These are phyloP conservation scores for Globisporangium irregulare DNA, from an alignment of 352 stramenopile genomes.

Conservation along the genomic window DNA sequence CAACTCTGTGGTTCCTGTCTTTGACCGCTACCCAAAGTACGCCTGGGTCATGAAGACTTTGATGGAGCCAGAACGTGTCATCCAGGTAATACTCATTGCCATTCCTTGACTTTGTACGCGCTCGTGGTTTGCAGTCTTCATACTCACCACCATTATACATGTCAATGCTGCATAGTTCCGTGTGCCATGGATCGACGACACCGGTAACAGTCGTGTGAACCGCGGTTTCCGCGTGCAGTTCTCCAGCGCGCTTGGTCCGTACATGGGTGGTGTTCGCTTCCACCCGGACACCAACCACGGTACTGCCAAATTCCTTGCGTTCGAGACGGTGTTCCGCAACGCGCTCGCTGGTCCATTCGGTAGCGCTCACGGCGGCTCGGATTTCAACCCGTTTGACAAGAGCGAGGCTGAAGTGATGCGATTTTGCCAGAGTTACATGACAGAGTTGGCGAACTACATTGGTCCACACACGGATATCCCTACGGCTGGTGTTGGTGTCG, in stretches of 20 bases:
- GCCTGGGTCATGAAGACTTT: constrained; percentile 91
- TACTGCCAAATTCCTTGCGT: constrained; percentile 90
- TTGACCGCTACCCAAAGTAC: constrained; percentile 88
- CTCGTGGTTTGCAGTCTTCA: neutral
- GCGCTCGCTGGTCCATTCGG: constrained; percentile 84
- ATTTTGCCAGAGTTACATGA: constrained; percentile 99
- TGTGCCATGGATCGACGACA: constrained; percentile 97
- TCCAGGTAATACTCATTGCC: constrained; percentile 32
- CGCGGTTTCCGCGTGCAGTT: constrained; percentile 98
- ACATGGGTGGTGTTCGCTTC: constrained; percentile 96
- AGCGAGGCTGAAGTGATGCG: constrained; percentile 96
- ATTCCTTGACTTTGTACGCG: neutral
- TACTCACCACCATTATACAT: neutral
- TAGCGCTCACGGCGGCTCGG: constrained; percentile 87
- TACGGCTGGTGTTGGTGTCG: constrained; percentile 93
- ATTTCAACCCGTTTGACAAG: constrained; percentile 98
- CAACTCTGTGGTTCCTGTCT: constrained; percentile 82
- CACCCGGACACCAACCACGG: constrained; percentile 88
- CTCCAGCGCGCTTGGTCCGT: constrained; percentile 87
- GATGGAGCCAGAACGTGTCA: constrained; percentile 95
- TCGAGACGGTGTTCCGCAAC: constrained; percentile 97
- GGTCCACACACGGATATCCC: constrained; percentile 95
- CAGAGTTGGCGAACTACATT: constrained; percentile 97
- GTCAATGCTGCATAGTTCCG: constrained; percentile 79
- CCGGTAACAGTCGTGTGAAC: constrained; percentile 94